Conservation (phyloP, 2,329 filamentous ascomycete species). For the Beauveria varroae region DNA sequence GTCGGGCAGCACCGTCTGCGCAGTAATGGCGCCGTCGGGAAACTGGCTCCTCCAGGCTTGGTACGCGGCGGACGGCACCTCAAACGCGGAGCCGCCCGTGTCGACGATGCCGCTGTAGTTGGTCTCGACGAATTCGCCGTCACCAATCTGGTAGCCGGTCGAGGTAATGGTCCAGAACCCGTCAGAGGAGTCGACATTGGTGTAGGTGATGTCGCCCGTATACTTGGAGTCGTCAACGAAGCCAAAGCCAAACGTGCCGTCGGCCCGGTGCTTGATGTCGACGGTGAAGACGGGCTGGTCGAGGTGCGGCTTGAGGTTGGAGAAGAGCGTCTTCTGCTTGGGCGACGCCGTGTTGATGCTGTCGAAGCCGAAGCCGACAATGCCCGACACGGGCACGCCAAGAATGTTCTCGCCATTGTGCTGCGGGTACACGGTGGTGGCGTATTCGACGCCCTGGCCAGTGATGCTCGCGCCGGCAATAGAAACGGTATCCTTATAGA, state of each 20-base stretch:
- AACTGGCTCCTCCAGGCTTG: constrained; percentile 12
- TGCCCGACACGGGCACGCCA: constrained; percentile 19
- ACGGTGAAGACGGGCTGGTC: constrained; percentile 55
- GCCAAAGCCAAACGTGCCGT: constrained; percentile 68
- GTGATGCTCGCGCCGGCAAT: constrained; percentile 35
- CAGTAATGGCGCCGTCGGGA: constrained; percentile 17
- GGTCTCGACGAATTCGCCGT: constrained; percentile 25
- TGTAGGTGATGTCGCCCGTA: constrained; percentile 53
- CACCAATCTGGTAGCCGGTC: constrained; percentile 17
- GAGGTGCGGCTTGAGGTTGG: constrained; percentile 20
- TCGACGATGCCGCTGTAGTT: constrained; percentile 42
- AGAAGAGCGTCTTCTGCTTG: constrained; percentile 36
- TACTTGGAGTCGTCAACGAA: constrained; percentile 58
- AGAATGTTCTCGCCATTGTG: constrained; percentile 38
- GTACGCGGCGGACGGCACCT: constrained; percentile 39
- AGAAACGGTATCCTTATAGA: constrained; percentile 35
- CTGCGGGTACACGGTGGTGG: constrained; percentile 30
- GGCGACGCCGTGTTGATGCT: constrained; percentile 35
- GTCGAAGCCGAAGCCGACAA: constrained; percentile 31
- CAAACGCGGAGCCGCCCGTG: constrained; percentile 55
- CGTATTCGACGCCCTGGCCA: constrained; percentile 36
- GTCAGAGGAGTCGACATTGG: constrained; percentile 49
- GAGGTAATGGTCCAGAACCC: constrained; percentile 53
- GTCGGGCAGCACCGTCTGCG: constrained; percentile 36
- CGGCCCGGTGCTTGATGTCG: constrained; percentile 49